Base-by-base conservation (phyloP, 1,284 basidiomycete genomes). In the Cryptococcus sp. region DNA sequence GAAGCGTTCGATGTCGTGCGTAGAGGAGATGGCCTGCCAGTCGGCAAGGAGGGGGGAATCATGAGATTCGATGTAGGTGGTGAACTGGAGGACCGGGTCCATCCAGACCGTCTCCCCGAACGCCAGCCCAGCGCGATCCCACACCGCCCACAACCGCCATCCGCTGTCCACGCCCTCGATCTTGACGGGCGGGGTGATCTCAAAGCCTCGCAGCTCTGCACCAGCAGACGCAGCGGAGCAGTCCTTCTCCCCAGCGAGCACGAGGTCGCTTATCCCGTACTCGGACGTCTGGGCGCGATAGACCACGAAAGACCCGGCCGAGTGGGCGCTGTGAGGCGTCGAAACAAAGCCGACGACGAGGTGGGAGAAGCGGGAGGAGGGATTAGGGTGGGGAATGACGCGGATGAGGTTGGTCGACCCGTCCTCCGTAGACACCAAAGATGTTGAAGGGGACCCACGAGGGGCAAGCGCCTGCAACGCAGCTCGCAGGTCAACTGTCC, bases 1-100 rank as follows among this genome's bases (percentile, higher is more conserved):
- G 60, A 90, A 80, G 55, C 87, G 80, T 72, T 90, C 85, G 84
- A 86, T 50, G 75, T 62, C 59, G 46, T 51, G 57, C 39, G 61
- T 44, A 2, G 52, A 38, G 23, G 47, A 51, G 20, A 59, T 66
- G 35, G 40, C 54, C 50, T 73, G 72, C 72, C 71, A 76, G 21
- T 68, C 71, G 38, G 63, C 57, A 35, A 74, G 60, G 50, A 69
- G 60, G 2, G 48, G 43, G 18, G 56, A 51, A 42, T 62, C 48
- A 23, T 57, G 48, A 1, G 64, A 57, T 35, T 63, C 63, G 46
- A 70, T 51, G 35, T 64, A 66, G 0, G 69, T 70, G 35, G 72
- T 68, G 51, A 68, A 70, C 52, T 71, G 70, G 50, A 72, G 69
- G 21, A 69, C 60, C 52, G 71, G 68, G 55, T 69, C 69, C 52